Percentiles rank a stretch among this genome's conserved stretches.
Conservation (phyloP, 805 yeast genomes). For the Candida xyloterini region DNA sequence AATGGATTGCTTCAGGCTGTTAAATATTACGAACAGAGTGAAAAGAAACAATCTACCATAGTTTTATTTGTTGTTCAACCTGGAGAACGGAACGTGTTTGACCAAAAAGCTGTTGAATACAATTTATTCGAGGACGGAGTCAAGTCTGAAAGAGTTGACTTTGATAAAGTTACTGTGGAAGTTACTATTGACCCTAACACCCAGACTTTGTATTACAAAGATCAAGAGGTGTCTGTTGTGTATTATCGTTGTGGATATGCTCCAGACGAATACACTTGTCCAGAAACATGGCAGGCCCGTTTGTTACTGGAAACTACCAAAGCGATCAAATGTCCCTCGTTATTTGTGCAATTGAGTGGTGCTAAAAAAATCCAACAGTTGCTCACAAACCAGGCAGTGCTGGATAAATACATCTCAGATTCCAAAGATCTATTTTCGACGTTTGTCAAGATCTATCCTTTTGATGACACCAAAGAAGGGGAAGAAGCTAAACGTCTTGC, state of each 20-base stretch:
- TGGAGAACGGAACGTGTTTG: constrained; percentile 84
- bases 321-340: constrained; percentile 90
- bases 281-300: constrained; percentile 76
- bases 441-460: constrained; percentile 83
- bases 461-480: constrained; percentile 71
- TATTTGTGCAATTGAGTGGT: constrained; percentile 87
- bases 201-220: constrained; percentile 50
- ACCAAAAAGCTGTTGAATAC: constrained; percentile 83
- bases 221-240: constrained; percentile 78
- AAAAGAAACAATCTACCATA: constrained; percentile 39
- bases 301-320: constrained; percentile 63
- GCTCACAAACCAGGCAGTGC: constrained; percentile 52
- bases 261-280: constrained; percentile 71
- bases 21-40: constrained; percentile 44
- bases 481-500: constrained; percentile 62
- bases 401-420: constrained; percentile 44
- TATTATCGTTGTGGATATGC: constrained; percentile 89
- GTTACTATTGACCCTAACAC: constrained; percentile 45
- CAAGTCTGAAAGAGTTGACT: constrained; percentile 61
- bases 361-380: constrained; percentile 92
- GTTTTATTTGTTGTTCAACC: constrained; percentile 81
- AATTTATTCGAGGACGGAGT: constrained; percentile 55
- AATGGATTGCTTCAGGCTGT: constrained; percentile 69
- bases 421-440: constrained; percentile 46
- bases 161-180: constrained; percentile 51